Base-by-base conservation (phyloP, 768 basidiomycete species). In the Xerocomellus dryophilus region DNA sequence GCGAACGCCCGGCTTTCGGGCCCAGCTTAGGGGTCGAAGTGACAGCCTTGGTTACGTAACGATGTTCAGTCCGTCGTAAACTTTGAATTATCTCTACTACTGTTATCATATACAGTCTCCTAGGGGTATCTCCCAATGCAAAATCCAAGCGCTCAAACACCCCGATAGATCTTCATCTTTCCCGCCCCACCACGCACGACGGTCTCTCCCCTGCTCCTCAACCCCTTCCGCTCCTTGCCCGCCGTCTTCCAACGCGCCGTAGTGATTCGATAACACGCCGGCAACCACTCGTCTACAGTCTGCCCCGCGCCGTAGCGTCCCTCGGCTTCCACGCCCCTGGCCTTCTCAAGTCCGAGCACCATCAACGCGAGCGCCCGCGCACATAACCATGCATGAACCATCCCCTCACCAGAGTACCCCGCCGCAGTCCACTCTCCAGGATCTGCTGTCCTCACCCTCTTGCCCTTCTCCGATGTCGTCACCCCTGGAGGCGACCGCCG, bases 371-470 rank as follows among this genome's bases (percentile, higher is more conserved):
- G 65, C 8, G 81, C 83, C 51, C 77, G 75, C 5, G 81, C 79
- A 51, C 82, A 76, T 66, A 83, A 64, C 84, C 85, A 87, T 0
- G 83, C 85, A 57, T 86, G 80, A 4, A 80, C 80, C 86, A 88
- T 87, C 2, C 87, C 87, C 58, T 90, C 87, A 1, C 87, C 87
- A 0, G 78, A 76, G 63, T 84, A 89, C 5, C 85, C 87, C 12
- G 83, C 86, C 15, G 82, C 73, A 15, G 88, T 76, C 88, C 87
- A 88, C 65, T 89, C 87, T 17, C 85, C 86, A 0, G 83, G 68
- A 20, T 61, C 51, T 2, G 54, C 57, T 51, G 53, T 55, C 45
- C 59, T 58, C n/a, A 27, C 32, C 7, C 42, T 21, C 51, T 38
- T 36, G 10, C 17, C 44, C 36, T 53, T 59, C 27, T 48, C 56